phyloP scores from a whole-genome alignment of 306 rosid genomes.

The Inga laurina region DNA sequence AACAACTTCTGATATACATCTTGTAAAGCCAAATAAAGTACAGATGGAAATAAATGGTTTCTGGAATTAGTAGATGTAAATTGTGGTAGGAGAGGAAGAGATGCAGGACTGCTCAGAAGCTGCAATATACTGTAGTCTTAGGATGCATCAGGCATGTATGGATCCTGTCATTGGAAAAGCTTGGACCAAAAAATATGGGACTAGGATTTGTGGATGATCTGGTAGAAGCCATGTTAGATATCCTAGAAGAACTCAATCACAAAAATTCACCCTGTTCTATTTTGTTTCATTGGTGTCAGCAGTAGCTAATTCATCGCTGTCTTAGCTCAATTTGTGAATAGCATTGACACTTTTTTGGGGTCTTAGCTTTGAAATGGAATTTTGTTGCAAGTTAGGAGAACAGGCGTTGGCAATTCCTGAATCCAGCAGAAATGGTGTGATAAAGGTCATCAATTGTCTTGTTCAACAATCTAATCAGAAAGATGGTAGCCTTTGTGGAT shows the following conservation, averaged over 20 bases:
- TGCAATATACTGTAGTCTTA: constrained; percentile 8
- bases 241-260: background rate
- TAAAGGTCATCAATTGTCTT: background rate
- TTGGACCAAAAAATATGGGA: background rate
- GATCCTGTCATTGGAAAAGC: background rate
- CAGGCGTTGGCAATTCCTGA: background rate
- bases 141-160: background rate
- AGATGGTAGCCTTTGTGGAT: background rate
- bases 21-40: background rate
- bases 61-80: background rate
- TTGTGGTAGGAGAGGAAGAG: constrained; percentile 24
- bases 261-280: background rate
- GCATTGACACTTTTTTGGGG: background rate
- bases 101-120: constrained; percentile 4
- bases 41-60: background rate
- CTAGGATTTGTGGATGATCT: background rate
- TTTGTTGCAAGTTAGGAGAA: background rate
- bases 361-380: constrained; percentile 8
- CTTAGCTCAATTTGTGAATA: background rate
- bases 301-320: background rate
- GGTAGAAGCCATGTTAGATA: background rate
- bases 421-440: background rate
- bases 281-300: background rate
- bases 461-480: background rate
- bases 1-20: background rate